Percentiles rank a stretch among this genome's conserved stretches.
Evolutionary conservation across 2,329 filamentous ascomycete genomes (phyloP).

Genomic region (Rasamsonia emersonii): DNA sequence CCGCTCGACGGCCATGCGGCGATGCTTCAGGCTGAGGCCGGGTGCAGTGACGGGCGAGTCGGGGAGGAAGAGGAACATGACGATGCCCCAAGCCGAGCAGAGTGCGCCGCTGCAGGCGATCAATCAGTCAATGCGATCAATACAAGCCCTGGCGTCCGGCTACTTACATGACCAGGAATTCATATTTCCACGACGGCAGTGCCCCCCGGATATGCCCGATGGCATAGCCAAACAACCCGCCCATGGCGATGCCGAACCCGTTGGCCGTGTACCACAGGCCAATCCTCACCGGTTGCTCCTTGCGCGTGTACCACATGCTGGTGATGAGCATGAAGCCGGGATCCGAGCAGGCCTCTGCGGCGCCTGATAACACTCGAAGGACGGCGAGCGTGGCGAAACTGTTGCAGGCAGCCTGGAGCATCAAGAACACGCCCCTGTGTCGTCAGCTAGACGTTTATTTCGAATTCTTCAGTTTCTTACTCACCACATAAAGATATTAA

Average conservation of each 20-base stretch:
- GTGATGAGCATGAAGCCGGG: constrained; percentile 58
- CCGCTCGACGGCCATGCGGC: constrained; percentile 47
- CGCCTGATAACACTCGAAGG: constrained; percentile 49
- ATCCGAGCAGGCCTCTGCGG: constrained; percentile 49
- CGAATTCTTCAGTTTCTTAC: constrained; percentile 3
- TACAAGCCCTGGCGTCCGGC: background rate
- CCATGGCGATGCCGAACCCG: constrained; percentile 51
- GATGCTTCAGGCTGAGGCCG: constrained; percentile 44
- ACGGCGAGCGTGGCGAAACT: constrained; percentile 49
- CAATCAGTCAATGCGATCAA: too few species aligned
- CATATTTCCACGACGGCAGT: constrained; percentile 56
- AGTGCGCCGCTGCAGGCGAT: constrained; percentile 34
- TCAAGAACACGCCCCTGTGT: constrained; percentile 39
- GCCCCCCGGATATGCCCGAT: constrained; percentile 52
- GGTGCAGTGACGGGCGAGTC: constrained; percentile 49
- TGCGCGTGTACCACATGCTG: constrained; percentile 56
- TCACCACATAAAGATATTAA: constrained; percentile 50
- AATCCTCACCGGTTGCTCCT: constrained; percentile 54
- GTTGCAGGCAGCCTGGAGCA: constrained; percentile 46
- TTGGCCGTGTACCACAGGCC: constrained; percentile 54
- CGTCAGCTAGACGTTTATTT: background rate
- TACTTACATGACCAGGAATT: constrained; percentile 54
- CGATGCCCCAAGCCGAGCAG: constrained; percentile 51
- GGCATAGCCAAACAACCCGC: constrained; percentile 49
- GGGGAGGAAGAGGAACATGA: constrained; percentile 49